Base-by-base conservation (phyloP, 1,139 yeast species). In the Blastobotrys indianensis region DNA sequence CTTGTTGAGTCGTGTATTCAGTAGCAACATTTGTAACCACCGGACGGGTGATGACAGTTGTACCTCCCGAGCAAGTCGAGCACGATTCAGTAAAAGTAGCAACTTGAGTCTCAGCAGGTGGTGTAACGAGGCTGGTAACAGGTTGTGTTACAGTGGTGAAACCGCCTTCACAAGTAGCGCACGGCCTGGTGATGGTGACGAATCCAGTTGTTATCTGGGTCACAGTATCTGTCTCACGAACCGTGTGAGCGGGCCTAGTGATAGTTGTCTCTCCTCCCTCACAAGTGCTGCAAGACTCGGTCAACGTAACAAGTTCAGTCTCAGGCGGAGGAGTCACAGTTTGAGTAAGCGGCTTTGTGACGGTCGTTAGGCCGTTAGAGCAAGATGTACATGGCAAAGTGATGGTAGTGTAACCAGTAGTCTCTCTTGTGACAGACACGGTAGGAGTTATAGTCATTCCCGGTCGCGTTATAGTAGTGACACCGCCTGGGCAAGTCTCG, bases 381-480 rank as follows among this genome's bases (percentile, higher is more conserved):
- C 34, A 41, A 2, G 41, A 30, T 2, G 52, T 6, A 17, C 39
- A 36, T 17, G 47, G 39, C 16, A 32, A 7, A 9, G 47, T 35
- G 15, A 32, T 10, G 2, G 45, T 41, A 4, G 7, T 7, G 25
- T 4, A 20, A 20, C 25, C 25, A 20, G 25, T 20, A 7, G 25
- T 20, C 25, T 20, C 25, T 4, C 7, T 20, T 20, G 25, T 20
- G 25, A 20, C 4, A 20, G 25, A 4, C 25, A 20, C 25, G 6
- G 25, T 20, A 20, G 25, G 25, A 20, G 25, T 20, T 4, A 20
- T 7, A 20, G 25, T 20, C 25, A 20, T 20, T 20, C 25, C 25
- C 4, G 25, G 25, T 17, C 11, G 3, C 7, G 39, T 35, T 4
- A 34, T 17, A 4, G 30, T 30, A n/a, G 35, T 34, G 2, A 15